Evolutionary conservation across 2,329 filamentous ascomycete genomes (phyloP).

Genomic region (Curvularia sp.): DNA sequence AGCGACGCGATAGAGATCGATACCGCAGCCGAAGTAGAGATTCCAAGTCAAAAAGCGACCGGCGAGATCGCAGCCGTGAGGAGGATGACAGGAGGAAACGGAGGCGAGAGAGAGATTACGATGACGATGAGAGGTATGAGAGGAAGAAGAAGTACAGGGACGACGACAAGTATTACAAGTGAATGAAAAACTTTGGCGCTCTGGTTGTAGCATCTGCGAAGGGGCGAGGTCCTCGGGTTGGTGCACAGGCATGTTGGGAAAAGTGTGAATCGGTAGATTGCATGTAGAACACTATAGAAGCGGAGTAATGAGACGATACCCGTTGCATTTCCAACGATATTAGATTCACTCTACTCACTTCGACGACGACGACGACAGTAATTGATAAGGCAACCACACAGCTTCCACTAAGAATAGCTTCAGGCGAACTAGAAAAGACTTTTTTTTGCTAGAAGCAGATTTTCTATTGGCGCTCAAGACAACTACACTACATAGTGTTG

Average conservation of each 20-base stretch:
- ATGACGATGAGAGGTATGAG: constrained; percentile 30
- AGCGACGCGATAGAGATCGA: constrained; percentile 30
- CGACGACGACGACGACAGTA: too few species aligned
- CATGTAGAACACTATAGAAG: neutral
- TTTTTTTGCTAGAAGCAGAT: too few species aligned
- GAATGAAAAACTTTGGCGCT: neutral
- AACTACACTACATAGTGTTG: too few species aligned
- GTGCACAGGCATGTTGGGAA: neutral
- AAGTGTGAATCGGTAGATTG: neutral
- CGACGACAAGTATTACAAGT: constrained; percentile 19
- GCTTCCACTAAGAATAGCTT: too few species aligned
- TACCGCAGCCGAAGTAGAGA: constrained; percentile 38
- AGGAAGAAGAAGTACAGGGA: constrained; percentile 29
- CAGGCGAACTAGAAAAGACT: too few species aligned
- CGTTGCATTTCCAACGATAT: neutral
- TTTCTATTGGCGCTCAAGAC: too few species aligned
- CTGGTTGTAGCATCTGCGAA: too few species aligned
- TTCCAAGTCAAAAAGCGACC: constrained; percentile 26
- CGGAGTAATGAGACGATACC: neutral
- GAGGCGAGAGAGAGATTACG: constrained; percentile 34
- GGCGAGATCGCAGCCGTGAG: constrained; percentile 28
- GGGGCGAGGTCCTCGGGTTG: neutral
- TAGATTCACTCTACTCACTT: too few species aligned
- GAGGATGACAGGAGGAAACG: constrained; percentile 35
- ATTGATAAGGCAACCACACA: too few species aligned